Evolutionary conservation across 1,284 basidiomycete genomes (phyloP).

Genomic region (Serendipita sp.): DNA sequence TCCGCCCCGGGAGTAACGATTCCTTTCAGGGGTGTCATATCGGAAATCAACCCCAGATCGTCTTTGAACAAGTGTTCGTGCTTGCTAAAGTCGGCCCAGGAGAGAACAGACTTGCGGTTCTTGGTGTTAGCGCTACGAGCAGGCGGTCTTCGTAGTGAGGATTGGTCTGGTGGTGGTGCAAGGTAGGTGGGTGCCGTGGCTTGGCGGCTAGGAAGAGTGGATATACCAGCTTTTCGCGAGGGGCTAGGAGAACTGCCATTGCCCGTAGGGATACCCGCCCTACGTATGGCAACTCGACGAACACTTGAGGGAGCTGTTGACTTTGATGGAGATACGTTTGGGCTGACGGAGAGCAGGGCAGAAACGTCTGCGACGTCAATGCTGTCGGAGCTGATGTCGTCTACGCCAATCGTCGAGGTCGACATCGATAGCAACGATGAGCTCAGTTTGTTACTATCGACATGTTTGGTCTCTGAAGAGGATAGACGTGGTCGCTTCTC

Average conservation of each 20-base stretch:
- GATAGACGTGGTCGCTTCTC: constrained; percentile 1
- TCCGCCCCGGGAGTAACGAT: neutral
- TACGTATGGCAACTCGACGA: neutral
- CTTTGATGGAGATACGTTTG: neutral
- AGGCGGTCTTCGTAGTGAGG: neutral
- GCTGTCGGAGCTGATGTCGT: neutral
- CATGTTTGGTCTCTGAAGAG: neutral
- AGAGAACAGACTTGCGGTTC: neutral
- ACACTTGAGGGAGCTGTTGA: neutral
- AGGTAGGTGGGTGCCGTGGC: neutral
- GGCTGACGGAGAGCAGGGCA: neutral
- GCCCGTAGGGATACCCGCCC: neutral
- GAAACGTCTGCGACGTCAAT: neutral
- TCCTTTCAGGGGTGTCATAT: neutral
- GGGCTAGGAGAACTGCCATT: neutral
- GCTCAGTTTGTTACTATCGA: neutral
- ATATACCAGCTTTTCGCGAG: neutral
- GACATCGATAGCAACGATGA: neutral
- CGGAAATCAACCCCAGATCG: neutral
- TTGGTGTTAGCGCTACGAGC: neutral
- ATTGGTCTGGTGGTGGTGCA: neutral
- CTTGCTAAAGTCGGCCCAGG: neutral
- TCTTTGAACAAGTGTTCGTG: neutral
- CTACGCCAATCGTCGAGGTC: neutral
- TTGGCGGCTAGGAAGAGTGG: neutral